Conservation (phyloP, 441 rosid species). For the Mallotus japonicus region DNA sequence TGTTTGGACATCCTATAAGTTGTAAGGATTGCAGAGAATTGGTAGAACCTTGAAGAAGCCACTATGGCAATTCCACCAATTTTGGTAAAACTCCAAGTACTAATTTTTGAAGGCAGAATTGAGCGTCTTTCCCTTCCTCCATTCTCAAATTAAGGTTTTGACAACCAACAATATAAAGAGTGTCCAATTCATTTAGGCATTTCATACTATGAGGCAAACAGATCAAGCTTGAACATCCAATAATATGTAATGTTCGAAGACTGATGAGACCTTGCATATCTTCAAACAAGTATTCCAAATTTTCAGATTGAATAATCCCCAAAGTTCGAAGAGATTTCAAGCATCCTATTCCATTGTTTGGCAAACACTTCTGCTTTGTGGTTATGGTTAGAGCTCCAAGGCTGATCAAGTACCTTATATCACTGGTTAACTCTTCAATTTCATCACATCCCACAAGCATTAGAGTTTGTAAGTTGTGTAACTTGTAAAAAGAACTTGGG, state of each 20-base stretch:
- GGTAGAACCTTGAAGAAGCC: conserved; percentile 14
- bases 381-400: not conserved
- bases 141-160: conserved; percentile 1
- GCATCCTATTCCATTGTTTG: no score
- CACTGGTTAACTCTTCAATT: conserved; percentile 1
- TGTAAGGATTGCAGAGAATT: not conserved
- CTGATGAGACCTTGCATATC: conserved; percentile 10
- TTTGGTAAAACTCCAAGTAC: not conserved
- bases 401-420: not conserved
- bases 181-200: not conserved
- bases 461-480: conserved; percentile 1
- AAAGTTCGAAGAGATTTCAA: not conserved
- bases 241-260: not conserved
- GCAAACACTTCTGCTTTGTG: not conserved
- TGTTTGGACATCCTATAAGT: not conserved
- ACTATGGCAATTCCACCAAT: conserved; percentile 1
- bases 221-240: not conserved
- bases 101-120: not conserved
- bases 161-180: not conserved
- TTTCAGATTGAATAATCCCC: not conserved
- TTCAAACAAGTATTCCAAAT: not conserved
- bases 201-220: not conserved
- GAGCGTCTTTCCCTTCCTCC: not conserved
- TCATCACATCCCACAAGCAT: not conserved
- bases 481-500: not conserved